A percentile compares a stretch with the other conserved stretches of the same genome.
phyloP scores from a whole-genome alignment of 495 filamentous ascomycete species.

The Penicillium flavigenum region DNA sequence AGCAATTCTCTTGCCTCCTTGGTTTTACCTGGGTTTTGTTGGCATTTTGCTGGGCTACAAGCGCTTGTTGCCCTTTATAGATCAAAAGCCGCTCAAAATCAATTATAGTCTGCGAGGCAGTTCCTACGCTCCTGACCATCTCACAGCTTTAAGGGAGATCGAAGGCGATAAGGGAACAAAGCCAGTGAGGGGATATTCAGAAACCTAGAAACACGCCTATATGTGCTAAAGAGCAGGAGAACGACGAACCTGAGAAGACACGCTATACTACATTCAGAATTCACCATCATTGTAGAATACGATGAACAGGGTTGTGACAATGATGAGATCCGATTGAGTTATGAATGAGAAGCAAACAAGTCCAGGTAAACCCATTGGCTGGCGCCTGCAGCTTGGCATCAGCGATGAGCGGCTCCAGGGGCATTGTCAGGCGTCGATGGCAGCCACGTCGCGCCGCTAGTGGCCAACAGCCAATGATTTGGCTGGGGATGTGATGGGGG shows the following conservation, averaged over 20 bases:
- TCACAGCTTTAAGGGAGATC: not conserved
- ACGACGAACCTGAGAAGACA: not conserved
- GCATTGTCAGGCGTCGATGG: constrained; percentile 24
- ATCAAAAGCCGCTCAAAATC: not conserved
- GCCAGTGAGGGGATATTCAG: not conserved
- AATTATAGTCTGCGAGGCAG: not conserved
- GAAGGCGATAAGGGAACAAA: not conserved
- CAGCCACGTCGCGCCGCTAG: constrained; percentile 18
- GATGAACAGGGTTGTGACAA: not conserved
- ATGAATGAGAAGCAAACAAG: not conserved
- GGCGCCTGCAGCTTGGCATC: constrained; percentile 18
- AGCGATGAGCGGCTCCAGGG: constrained; percentile 28
- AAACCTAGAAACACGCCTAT: not conserved
- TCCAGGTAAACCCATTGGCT: constrained; percentile 15
- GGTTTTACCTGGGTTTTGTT: not conserved
- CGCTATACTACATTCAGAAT: not conserved
- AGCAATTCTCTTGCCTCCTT: not conserved
- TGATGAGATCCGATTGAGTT: not conserved
- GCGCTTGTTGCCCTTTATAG: not conserved
- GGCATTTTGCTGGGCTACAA: not conserved
- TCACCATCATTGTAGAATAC: not conserved
- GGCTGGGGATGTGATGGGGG: constrained; percentile 25
- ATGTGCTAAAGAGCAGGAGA: not conserved
- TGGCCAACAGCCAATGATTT: constrained; percentile 23
- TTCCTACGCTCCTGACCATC: not conserved